Base-by-base conservation (phyloP, 768 basidiomycete species). In the Tricholoma bakamatsutake region DNA sequence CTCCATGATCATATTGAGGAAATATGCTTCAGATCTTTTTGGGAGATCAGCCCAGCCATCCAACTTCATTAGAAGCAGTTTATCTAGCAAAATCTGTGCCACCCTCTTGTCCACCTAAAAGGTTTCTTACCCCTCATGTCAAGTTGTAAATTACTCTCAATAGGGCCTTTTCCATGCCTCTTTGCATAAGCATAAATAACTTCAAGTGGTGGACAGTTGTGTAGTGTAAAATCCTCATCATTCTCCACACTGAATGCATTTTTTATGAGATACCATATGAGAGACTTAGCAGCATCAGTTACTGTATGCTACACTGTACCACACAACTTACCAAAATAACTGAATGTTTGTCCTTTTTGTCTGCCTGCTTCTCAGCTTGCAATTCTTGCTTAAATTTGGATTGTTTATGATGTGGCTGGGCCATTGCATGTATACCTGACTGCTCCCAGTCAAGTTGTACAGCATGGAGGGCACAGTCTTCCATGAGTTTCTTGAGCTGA, bases 21-120 rank as follows among this genome's bases (percentile, higher is more conserved):
- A 54, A 52, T 60, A 57, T n/a, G 48, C 37, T 2, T 57, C 45
- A 8, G 50, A 54, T 6, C 53, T 48, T 54, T 55, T 43, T 28
- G 59, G 39, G 21, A 60, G 30, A 51, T 39, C 37, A 3, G 21
- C 37, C 50, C 50, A 51, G 11, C 35, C 35, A 9, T 51, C 50
- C 50, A 13, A 27, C 33, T 34, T 51, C 6, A 4, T 51, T 17
- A 51, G 50, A 27, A 59, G 39, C 21, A 53, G 21, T 27, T 57
- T 40, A 4, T 49, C 51, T n/a, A n/a, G n/a, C n/a, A n/a, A n/a
- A n/a, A n/a, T 39, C 37, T 39, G 37, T 8, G 37, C 37, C n/a
- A 39, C 37, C 37, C n/a, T 39, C 37, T 39, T 15, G 37, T 39
- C 37, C 37, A 39, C 37, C n/a, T 39, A 8, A 15, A 39, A 39